These are phyloP conservation scores for Capsella bursapastoris DNA, from an alignment of 345 rosid genomes.

Conservation along the genomic window DNA sequence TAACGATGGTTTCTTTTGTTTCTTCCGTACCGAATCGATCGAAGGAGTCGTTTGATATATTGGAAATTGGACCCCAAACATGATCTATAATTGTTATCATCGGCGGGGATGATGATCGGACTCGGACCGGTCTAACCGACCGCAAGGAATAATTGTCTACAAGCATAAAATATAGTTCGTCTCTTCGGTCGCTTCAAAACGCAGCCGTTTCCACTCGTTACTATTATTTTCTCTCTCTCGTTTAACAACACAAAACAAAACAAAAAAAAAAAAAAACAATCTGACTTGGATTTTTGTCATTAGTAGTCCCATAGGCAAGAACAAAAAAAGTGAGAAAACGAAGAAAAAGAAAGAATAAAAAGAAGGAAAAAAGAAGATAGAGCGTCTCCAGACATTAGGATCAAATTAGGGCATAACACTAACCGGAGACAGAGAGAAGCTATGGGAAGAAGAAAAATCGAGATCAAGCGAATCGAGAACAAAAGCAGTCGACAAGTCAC, in stretches of 20 bases:
- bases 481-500: constrained; percentile 70
- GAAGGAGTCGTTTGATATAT: too few relatives aligned
- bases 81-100: too few relatives aligned
- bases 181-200: constrained; percentile 17
- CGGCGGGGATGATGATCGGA: background rate
- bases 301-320: background rate
- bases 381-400: background rate
- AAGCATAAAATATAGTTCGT: background rate
- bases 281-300: background rate
- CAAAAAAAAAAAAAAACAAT: background rate
- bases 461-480: constrained; percentile 67
- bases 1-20: too few relatives aligned
- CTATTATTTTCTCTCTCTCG: constrained; percentile 13
- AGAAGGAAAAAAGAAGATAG: constrained; percentile 5
- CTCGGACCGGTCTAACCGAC: background rate
- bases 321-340: background rate
- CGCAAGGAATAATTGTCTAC: background rate
- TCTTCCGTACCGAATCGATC: too few relatives aligned
- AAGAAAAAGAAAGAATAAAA: background rate
- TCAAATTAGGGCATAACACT: constrained; percentile 35
- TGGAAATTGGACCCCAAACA: too few relatives aligned
- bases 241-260: constrained; percentile 1
- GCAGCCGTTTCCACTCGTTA: constrained; percentile 6
- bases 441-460: constrained; percentile 66
- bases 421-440: constrained; percentile 12